Conservation (phyloP, 495 filamentous ascomycete species). For the Cladorrhinum samala region DNA sequence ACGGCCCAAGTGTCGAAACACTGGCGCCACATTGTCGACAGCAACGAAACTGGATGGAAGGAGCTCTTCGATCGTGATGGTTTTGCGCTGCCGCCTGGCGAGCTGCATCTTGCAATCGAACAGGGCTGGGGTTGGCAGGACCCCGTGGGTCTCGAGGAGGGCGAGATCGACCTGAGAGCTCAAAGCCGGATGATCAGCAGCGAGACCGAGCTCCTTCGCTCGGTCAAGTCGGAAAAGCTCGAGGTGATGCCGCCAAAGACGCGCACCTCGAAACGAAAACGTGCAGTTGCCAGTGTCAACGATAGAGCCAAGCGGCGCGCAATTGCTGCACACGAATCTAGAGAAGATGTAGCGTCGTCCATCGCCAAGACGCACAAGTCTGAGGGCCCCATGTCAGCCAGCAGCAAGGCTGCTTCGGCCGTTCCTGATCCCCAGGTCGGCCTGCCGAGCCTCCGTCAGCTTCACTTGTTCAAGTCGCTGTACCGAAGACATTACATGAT, state of each 20-base stretch:
- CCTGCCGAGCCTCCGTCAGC: slow-evolving; percentile 64
- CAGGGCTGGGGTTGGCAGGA: slow-evolving; percentile 99
- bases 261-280: slow-evolving; percentile 38
- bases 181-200: slow-evolving; percentile 41
- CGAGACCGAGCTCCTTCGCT: slow-evolving; percentile 40
- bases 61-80: slow-evolving; percentile 82
- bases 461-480: slow-evolving; percentile 94
- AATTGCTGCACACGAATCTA: slow-evolving; percentile 33
- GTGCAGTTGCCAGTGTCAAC: slow-evolving; percentile 31
- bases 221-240: slow-evolving; percentile 30
- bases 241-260: slow-evolving; percentile 20
- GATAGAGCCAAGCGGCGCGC: slow-evolving; percentile 51
- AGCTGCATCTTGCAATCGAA: slow-evolving; percentile 76
- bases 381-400: slow-evolving; percentile 81
- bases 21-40: slow-evolving; percentile 85
- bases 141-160: slow-evolving; percentile 65
- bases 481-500: slow-evolving; percentile 90
- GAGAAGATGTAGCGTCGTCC: slow-evolving; percentile 30
- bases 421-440: slow-evolving; percentile 79
- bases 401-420: slow-evolving; percentile 70
- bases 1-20: slow-evolving; percentile 91
- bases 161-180: slow-evolving; percentile 70
- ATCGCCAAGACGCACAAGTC: slow-evolving; percentile 40
- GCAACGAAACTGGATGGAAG: slow-evolving; percentile 94
- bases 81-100: slow-evolving; percentile 69